Percentiles rank a stretch among this genome's conserved stretches.
phyloP scores from a whole-genome alignment of 2,329 filamentous ascomycete genomes.

The Aspergillus ruber region DNA sequence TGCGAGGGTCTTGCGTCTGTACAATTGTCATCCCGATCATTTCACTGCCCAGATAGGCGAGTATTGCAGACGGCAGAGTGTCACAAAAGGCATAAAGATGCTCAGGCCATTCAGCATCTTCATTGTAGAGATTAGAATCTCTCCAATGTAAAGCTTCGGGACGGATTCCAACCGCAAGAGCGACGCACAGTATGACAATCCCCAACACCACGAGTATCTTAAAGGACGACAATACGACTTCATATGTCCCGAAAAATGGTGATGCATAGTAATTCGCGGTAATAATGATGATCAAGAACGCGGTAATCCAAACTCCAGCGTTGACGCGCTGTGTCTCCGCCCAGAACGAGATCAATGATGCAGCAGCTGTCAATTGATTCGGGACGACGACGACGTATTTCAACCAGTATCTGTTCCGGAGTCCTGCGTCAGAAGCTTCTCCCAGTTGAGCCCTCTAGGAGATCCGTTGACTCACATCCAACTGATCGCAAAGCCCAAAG shows the following conservation, averaged over 20 bases:
- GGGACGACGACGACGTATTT: slow-evolving; percentile 80
- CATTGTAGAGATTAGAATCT: slow-evolving; percentile 50
- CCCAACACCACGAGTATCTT: slow-evolving; percentile 61
- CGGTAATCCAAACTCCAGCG: slow-evolving; percentile 69
- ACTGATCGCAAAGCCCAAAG: slow-evolving; percentile 70
- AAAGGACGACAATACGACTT: slow-evolving; percentile 51
- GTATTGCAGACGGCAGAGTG: slow-evolving; percentile 66
- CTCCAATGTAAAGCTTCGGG: slow-evolving; percentile 61
- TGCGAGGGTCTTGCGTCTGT: slow-evolving; percentile 69
- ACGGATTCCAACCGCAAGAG: slow-evolving; percentile 60
- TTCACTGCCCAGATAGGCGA: slow-evolving; percentile 71
- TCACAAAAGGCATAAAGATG: slow-evolving; percentile 59
- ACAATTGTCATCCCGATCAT: slow-evolving; percentile 69
- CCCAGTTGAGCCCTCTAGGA: too few relatives aligned
- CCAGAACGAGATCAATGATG: slow-evolving; percentile 74
- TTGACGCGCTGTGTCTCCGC: slow-evolving; percentile 58
- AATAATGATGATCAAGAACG: slow-evolving; percentile 57
- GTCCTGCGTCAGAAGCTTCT: too few relatives aligned
- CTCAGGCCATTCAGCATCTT: slow-evolving; percentile 30
- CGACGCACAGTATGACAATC: slow-evolving; percentile 57
- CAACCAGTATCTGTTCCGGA: slow-evolving; percentile 46
- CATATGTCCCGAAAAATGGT: slow-evolving; percentile 60
- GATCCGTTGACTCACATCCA: slow-evolving; percentile 48
- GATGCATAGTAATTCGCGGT: slow-evolving; percentile 63
- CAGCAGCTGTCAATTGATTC: slow-evolving; percentile 72